Percentiles rank a stretch among this genome's conserved stretches.
phyloP scores from a whole-genome alignment of 352 stramenopile species.

The Globisporangium middletonii region DNA sequence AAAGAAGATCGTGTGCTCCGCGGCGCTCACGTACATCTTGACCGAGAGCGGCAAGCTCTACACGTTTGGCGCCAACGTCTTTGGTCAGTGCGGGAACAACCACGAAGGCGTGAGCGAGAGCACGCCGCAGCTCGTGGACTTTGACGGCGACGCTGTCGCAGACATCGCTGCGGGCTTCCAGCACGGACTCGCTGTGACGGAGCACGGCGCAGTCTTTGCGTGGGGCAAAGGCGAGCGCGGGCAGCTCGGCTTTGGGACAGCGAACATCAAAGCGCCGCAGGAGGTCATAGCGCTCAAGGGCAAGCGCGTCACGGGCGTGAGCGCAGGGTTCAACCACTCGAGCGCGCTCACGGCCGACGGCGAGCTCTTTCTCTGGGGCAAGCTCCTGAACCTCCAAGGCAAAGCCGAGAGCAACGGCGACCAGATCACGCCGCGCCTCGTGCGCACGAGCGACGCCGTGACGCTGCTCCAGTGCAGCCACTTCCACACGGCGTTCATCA shows the following conservation, averaged over 20 bases:
- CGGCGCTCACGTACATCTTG: slow-evolving; percentile 69
- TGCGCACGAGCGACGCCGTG: slow-evolving; percentile 67
- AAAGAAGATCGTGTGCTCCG: slow-evolving; percentile 78
- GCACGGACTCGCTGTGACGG: slow-evolving; percentile 67
- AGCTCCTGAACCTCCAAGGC: slow-evolving; percentile 66
- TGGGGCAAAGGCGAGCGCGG: slow-evolving; percentile 83
- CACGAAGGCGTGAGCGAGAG: slow-evolving; percentile 58
- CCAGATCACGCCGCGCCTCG: slow-evolving; percentile 65
- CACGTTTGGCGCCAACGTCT: slow-evolving; percentile 68
- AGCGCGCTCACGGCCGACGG: slow-evolving; percentile 65
- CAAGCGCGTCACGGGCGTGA: slow-evolving; percentile 52
- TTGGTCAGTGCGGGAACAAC: slow-evolving; percentile 73
- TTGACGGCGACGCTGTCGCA: slow-evolving; percentile 62
- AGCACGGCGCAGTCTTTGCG: slow-evolving; percentile 62
- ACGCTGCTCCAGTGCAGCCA: slow-evolving; percentile 68
- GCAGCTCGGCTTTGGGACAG: slow-evolving; percentile 73
- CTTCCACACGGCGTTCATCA: slow-evolving; percentile 82
- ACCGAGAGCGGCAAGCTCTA: slow-evolving; percentile 79
- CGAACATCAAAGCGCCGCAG: slow-evolving; percentile 64
- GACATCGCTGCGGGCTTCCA: slow-evolving; percentile 75
- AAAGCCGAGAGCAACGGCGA: slow-evolving; percentile 57
- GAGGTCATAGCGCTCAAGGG: slow-evolving; percentile 76
- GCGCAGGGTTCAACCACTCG: slow-evolving; percentile 82
- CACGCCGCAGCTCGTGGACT: slow-evolving; percentile 40
- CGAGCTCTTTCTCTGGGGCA: slow-evolving; percentile 83